phyloP scores from a whole-genome alignment of 2,329 filamentous ascomycete genomes.

The Pseudogymnoascus sp. region DNA sequence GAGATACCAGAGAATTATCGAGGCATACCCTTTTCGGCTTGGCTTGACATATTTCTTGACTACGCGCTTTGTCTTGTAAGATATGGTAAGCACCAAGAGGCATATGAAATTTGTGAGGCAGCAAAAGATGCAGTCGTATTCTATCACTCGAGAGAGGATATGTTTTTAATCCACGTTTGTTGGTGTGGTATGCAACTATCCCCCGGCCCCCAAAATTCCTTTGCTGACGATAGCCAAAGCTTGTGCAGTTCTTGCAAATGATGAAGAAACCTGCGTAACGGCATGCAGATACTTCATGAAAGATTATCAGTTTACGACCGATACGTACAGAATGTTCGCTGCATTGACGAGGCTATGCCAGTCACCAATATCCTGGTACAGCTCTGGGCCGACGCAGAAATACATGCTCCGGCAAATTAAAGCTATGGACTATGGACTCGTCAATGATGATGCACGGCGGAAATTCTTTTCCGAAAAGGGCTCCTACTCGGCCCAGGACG shows the following conservation, averaged over 20 bases:
- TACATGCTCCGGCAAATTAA: slow-evolving; percentile 89
- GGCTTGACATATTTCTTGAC: slow-evolving; percentile 85
- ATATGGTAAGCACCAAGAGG: slow-evolving; percentile 57
- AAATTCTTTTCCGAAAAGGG: slow-evolving; percentile 36
- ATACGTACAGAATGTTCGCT: slow-evolving; percentile 77
- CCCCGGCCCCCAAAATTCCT: not conserved
- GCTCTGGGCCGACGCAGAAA: slow-evolving; percentile 76
- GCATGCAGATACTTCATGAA: slow-evolving; percentile 79
- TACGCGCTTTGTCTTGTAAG: slow-evolving; percentile 73
- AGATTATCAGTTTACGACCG: slow-evolving; percentile 69
- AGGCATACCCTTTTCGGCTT: slow-evolving; percentile 72
- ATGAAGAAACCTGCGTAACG: slow-evolving; percentile 66
- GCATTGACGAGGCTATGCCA: slow-evolving; percentile 70
- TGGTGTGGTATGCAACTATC: slow-evolving; percentile 56
- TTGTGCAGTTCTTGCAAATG: slow-evolving; percentile 73
- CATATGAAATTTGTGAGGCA: slow-evolving; percentile 73
- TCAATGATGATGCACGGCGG: slow-evolving; percentile 43
- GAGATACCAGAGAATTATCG: slow-evolving; percentile 46
- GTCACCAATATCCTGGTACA: slow-evolving; percentile 67
- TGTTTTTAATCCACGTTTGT: slow-evolving; percentile 66
- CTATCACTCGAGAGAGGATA: slow-evolving; percentile 58
- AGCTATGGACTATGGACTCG: slow-evolving; percentile 66
- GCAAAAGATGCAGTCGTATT: slow-evolving; percentile 78
- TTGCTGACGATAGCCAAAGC: slow-evolving; percentile 38
- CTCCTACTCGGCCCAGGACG: slow-evolving; percentile 31